These are phyloP conservation scores for Phlebopus sp. DNA, from an alignment of 1,284 basidiomycete species.

Conservation along the genomic window DNA sequence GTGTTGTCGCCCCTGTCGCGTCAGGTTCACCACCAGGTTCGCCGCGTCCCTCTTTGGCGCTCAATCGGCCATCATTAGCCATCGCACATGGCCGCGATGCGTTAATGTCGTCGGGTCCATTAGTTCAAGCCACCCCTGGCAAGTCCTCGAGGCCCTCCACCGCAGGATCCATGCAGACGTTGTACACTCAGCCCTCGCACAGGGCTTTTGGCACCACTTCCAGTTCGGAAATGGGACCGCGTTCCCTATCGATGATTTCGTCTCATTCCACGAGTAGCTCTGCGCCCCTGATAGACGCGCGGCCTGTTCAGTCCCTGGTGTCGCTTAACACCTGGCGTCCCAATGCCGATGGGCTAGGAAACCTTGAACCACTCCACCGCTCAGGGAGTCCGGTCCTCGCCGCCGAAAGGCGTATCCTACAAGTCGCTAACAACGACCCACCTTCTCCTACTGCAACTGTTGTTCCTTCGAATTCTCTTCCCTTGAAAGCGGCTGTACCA, in stretches of 20 bases:
- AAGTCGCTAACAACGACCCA: slow-evolving; percentile 28
- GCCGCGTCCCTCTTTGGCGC: slow-evolving; percentile 18
- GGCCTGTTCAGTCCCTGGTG: background rate
- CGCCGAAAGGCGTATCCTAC: slow-evolving; percentile 24
- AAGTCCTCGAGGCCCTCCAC: slow-evolving; percentile 43
- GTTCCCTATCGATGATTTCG: slow-evolving; percentile 24
- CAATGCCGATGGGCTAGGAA: slow-evolving; percentile 22
- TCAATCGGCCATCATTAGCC: slow-evolving; percentile 20
- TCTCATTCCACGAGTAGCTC: slow-evolving; percentile 10
- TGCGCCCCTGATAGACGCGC: slow-evolving; percentile 9
- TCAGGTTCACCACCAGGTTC: slow-evolving; percentile 32
- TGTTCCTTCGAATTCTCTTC: background rate
- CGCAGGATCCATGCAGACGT: slow-evolving; percentile 34
- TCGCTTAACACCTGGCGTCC: slow-evolving; percentile 15
- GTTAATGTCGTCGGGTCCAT: slow-evolving; percentile 25
- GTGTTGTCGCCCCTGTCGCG: slow-evolving; percentile 36
- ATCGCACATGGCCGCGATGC: slow-evolving; percentile 29
- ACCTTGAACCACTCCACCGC: slow-evolving; percentile 17
- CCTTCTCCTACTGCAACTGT: slow-evolving; percentile 19
- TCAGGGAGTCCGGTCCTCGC: slow-evolving; percentile 21
- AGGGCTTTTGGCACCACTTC: slow-evolving; percentile 6
- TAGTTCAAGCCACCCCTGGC: slow-evolving; percentile 19
- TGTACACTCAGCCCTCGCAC: slow-evolving; percentile 13
- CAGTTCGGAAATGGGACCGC: slow-evolving; percentile 10
- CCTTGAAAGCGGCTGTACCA: background rate